Evolutionary conservation across 192 early-diverging fungal species (phyloP), one percentile per base, ranked within the genome.

Genomic region (Mortierella alpina): DNA sequence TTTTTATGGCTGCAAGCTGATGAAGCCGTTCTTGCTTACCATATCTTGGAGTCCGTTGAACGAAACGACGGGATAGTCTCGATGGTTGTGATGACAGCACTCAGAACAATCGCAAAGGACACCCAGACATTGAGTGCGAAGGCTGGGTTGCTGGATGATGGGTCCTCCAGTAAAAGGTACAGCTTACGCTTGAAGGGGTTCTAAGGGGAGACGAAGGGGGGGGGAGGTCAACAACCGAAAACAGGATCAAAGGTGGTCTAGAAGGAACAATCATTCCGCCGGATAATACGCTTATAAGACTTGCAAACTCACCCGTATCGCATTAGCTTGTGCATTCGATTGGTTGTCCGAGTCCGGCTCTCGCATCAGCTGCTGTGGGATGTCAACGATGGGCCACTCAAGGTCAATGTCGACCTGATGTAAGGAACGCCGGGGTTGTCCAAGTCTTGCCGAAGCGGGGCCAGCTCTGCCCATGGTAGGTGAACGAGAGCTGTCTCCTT

Each of bases 51-150:
- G 41, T 86, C 82, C 9, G 83, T 85, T 8, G 88, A 87, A 46
- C 90, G 87, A 60, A 93, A 91, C 20, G 91, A 56, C 49, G 94
- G 94, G 39, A 95, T 93, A 31, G 94, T 95, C 84, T 95, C 94
- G 57, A 95, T 83, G 15, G 92, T 93, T 0, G 93, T 91, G 58
- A 93, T 88, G 5, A 93, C 86, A 1, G 93, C 90, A 82, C 90
- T 90, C 39, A 90, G 84, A 10, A 94, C 88, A 56, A 95, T 95
- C 60, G 90, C 84, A 67, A 94, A 86, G 2, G 91, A 90, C 5
- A 95, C 90, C 78, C 92, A 87, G 12, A 94, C 86, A 72, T 92
- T 93, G 46, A 91, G 87, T 41, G 86, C 79, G 75, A 95, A 93
- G 11, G 94, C 94, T 8, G 87, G 80, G 6, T 84, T 70, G 63